Conservation (phyloP, 345 rosid genomes). For the Eucalyptus regnans region DNA sequence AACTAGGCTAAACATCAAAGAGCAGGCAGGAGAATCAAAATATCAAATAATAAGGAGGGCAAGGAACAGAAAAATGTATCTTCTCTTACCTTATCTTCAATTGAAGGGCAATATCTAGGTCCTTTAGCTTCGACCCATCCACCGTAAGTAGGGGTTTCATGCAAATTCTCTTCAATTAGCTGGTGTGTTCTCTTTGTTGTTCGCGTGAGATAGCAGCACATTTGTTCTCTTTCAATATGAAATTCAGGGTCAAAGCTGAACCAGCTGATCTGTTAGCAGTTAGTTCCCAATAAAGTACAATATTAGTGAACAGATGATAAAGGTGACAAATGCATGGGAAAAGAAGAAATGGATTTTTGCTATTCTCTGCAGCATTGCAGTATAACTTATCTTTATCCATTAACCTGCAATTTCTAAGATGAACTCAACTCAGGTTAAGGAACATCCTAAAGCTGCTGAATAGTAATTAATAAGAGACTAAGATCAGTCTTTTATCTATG, state of each 20-base stretch:
- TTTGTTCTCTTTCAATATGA: slow-evolving; percentile 87
- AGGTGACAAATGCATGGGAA: neutral
- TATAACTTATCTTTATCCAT: neutral
- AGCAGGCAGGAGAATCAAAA: neutral
- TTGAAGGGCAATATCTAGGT: slow-evolving; percentile 98
- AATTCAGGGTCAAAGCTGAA: slow-evolving; percentile 90
- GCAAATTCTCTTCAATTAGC: slow-evolving; percentile 84
- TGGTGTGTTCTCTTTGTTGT: slow-evolving; percentile 78
- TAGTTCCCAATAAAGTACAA: neutral
- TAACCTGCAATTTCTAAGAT: neutral
- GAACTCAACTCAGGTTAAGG: neutral
- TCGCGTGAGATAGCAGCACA: slow-evolving; percentile 92
- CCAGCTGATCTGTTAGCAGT: slow-evolving; percentile 65
- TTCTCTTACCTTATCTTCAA: slow-evolving; percentile 78
- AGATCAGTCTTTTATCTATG: neutral
- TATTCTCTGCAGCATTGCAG: neutral
- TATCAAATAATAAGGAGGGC: neutral
- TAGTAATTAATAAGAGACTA: neutral
- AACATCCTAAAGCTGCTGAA: neutral
- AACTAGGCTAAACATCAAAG: neutral
- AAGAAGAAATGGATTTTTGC: neutral
- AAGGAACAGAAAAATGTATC: neutral
- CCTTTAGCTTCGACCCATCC: slow-evolving; percentile 99
- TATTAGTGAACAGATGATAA: neutral
- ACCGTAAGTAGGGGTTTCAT: slow-evolving; percentile 98